Percentiles rank a stretch among this genome's conserved stretches.
phyloP scores from a whole-genome alignment of 192 early-diverging fungal genomes.

The Coemansia sp. region DNA sequence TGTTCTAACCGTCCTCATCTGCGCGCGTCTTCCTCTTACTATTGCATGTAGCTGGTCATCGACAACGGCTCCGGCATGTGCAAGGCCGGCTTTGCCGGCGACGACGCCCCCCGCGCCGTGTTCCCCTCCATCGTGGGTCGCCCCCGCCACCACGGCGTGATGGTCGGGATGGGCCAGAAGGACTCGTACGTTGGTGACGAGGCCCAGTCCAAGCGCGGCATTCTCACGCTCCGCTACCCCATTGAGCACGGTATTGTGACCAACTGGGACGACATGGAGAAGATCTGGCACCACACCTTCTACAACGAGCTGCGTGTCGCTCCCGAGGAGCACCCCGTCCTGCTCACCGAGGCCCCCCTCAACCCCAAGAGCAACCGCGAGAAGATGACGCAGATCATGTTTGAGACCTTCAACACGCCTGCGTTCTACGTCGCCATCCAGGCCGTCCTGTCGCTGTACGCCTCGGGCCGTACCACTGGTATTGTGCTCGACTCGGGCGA shows the following conservation, averaged over 20 bases:
- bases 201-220: conserved; percentile 86
- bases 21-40: background rate
- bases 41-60: conserved; percentile 63
- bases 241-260: conserved; percentile 91
- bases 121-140: conserved; percentile 83
- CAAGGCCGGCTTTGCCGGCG: conserved; percentile 91
- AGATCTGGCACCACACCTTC: conserved; percentile 96
- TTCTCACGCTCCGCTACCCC: conserved; percentile 80
- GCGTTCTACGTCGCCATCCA: conserved; percentile 98
- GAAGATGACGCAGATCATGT: conserved; percentile 99
- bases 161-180: conserved; percentile 91
- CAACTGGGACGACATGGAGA: conserved; percentile 94
- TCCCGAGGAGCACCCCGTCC: conserved; percentile 96
- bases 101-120: conserved; percentile 85
- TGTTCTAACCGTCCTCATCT: conserved; percentile 27
- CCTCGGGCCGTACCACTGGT: conserved; percentile 97
- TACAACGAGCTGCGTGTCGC: conserved; percentile 98
- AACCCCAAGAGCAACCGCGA: conserved; percentile 99
- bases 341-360: conserved; percentile 93
- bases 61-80: conserved; percentile 95
- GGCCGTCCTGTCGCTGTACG: conserved; percentile 93
- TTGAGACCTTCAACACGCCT: conserved; percentile 95
- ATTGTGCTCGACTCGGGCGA: conserved; percentile 98
- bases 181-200: conserved; percentile 88
- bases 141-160: conserved; percentile 80